Base-by-base conservation (phyloP, 2,329 filamentous ascomycete species). In the Sporothrix variecibatus region DNA sequence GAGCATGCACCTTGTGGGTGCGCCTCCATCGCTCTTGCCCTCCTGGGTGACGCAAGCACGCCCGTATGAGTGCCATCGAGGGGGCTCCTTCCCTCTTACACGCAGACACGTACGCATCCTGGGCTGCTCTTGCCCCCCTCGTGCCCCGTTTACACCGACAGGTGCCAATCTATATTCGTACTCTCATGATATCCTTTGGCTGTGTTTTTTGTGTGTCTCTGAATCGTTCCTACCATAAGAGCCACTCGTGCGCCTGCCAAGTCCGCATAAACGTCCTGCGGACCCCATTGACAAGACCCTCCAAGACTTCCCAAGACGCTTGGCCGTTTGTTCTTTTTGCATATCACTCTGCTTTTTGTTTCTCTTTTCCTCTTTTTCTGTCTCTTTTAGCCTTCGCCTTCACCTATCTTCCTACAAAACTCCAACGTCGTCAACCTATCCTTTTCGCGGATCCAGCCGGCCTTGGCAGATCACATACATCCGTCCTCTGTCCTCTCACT, bases 251-350 rank as follows among this genome's bases (percentile, higher is more conserved):
- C 49, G 49, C 62, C 71, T 34, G 73, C 71, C 73, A 72, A 60
- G 71, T 43, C 71, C 46, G 71, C 72, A 68, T 73, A 53, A 68
- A 56, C 49, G 46, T 73, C 69, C 62, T 72, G 62, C 51, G 53
- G 53, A 53, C 53, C 70, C 43, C 53, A 34, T 73, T 51, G 20
- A 62, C 74, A 64, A 72, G 65, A 73, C 40, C 56, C 49, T 38
- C 67, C 67, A 68, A 72, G 71, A 71, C 40, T 40, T 40, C 65
- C 73, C 67, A 75, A 75, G 74, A 73, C 38, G 67, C 71, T 73
- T 73, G 65, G 71, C 74, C 49, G 71, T 67, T 67, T 73, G 46
- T 72, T 68, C 68, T 56, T 40, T 62, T 38, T 51, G 72, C 67
- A 62, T 31, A 65, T 71, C 68, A 20, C 11, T 43, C 60, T 53